Conservation (phyloP, 2,329 filamentous ascomycete genomes). For the Penicillium hesseltinei region DNA sequence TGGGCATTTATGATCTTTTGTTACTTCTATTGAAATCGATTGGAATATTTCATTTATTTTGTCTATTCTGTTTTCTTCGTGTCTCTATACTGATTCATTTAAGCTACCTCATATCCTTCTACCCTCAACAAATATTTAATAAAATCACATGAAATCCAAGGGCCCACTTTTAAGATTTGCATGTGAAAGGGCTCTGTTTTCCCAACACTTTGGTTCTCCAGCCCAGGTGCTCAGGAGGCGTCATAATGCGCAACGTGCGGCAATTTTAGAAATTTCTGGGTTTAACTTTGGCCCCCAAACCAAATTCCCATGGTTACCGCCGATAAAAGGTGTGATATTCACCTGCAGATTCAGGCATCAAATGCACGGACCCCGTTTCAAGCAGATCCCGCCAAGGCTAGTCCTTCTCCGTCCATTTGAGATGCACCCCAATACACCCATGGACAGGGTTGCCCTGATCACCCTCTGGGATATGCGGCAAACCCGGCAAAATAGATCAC, state of each 20-base stretch:
- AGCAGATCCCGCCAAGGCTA: background rate
- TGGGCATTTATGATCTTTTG: background rate
- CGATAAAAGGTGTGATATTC: background rate
- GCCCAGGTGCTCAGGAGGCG: background rate
- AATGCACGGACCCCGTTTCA: background rate
- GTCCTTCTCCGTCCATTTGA: background rate
- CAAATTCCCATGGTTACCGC: background rate
- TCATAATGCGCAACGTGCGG: background rate
- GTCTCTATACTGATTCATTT: background rate
- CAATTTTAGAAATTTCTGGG: background rate
- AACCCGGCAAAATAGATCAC: background rate
- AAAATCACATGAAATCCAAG: conserved; percentile 1
- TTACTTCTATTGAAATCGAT: background rate
- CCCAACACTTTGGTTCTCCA: conserved; percentile 1
- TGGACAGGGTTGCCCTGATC: background rate
- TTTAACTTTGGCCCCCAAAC: background rate
- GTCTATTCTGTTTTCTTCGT: too few species aligned
- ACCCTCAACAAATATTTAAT: background rate
- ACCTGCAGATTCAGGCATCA: background rate
- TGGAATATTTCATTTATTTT: background rate
- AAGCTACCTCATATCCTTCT: background rate
- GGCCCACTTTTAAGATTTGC: conserved; percentile 1
- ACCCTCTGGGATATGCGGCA: background rate
- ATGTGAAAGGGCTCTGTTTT: conserved; percentile 7
- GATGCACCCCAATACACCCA: background rate